Evolutionary conservation across 331 rosid genomes (phyloP), one percentile per base, ranked within the genome.

Genomic region (Arachis monticola): DNA sequence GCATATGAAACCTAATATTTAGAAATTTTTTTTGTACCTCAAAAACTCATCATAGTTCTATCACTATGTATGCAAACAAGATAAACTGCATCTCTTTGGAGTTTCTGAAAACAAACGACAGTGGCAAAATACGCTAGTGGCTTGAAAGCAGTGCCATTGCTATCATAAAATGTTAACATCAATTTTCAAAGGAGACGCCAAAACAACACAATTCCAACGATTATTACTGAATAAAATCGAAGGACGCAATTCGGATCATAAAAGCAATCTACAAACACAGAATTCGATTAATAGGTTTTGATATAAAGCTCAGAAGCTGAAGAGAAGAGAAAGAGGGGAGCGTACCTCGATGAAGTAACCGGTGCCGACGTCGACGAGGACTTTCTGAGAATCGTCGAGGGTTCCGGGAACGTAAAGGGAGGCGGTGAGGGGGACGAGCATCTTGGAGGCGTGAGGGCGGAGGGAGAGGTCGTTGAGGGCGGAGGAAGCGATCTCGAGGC

Each of bases 351-450:
- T 83, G 88, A 95, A 95, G 82, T 92, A 95, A 6, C 99, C 97
- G n/a, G 99, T 95, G 60, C 98, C 99, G 22, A 92, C 96, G 81
- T 95, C 97, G 53, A 92, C 89, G 67, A 92, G 66, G 66, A 95
- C 96, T 51, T 85, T 84, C n/a, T 85, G 76, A 7, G 92, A 74
- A 30, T 90, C 90, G 53, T 90, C 86, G 53, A 95, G 99, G 32
- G 91, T 82, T 46, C 93, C 97, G 58, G 97, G 87, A 30, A 95
- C 99, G 76, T 95, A 92, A 8, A 95, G 97, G 4, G 97, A 95
- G 6, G 99, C 97, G 27, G 97, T 92, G 60, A 95, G 97, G 11
- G 99, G 99, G 48, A 92, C 99, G 71, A 95, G 83, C 84, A 90
- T 89, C 67, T 84, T 87, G 87, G 85, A 81, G 14, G 90, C 93